These are phyloP conservation scores for Clohesyomyces aquaticus DNA, from an alignment of 495 filamentous ascomycete species.

Conservation along the genomic window DNA sequence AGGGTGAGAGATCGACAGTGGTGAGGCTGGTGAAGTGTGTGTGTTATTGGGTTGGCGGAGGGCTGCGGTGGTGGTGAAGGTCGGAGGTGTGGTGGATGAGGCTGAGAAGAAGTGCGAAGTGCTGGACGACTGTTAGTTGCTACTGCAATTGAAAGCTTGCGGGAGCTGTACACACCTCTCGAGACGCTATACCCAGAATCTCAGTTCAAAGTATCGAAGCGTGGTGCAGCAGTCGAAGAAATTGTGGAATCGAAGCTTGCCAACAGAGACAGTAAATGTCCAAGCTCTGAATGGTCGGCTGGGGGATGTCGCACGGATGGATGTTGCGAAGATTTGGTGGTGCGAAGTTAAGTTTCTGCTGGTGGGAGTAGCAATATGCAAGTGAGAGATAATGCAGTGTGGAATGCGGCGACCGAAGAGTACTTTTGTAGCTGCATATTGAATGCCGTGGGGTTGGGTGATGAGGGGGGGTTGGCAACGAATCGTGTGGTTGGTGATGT, in stretches of 20 bases:
- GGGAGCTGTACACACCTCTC: not conserved
- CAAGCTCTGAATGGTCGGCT: slow-evolving; percentile 1
- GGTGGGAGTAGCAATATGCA: not conserved
- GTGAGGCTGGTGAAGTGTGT: too few species aligned
- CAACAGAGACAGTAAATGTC: not conserved
- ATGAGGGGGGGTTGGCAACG: not conserved
- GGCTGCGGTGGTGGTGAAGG: not conserved
- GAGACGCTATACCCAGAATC: not conserved
- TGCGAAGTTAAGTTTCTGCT: not conserved
- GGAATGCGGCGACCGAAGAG: not conserved
- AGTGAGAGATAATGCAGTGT: not conserved
- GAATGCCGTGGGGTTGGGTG: not conserved
- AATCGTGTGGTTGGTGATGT: not conserved
- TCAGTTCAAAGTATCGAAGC: not conserved
- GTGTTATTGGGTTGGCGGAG: too few species aligned
- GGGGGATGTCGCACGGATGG: not conserved
- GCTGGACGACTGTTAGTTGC: not conserved
- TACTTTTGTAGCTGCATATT: not conserved
- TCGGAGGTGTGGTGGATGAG: not conserved
- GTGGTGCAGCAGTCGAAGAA: not conserved
- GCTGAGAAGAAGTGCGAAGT: not conserved
- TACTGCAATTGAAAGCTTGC: not conserved
- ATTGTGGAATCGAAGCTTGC: not conserved
- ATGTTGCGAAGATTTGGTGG: not conserved
- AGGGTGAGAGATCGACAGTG: not conserved